Base-by-base conservation (phyloP, 2,329 filamentous ascomycete species). In the Lachnellula occidentalis region DNA sequence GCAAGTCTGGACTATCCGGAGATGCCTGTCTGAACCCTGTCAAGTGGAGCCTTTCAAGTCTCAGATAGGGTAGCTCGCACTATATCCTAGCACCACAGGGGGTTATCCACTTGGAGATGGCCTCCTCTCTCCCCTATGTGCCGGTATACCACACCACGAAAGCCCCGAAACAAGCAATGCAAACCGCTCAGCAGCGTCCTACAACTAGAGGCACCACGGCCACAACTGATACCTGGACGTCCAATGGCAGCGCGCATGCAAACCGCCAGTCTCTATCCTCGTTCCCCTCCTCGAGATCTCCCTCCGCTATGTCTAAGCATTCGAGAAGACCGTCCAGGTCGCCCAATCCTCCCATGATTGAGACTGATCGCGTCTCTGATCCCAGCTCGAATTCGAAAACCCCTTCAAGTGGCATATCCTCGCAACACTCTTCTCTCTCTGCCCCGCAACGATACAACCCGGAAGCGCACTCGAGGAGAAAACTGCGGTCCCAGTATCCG, bases 401-500 rank as follows among this genome's bases (percentile, higher is more conserved):
- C 5, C 74, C 79, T 7, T 85, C 82, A 12, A 81, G 78, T 60
- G 79, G 76, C 34, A 71, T 76, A 22, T 80, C 81, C 34, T 74
- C 80, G 57, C 76, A 87, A 66, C 75, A 87, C 72, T 78, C 85
- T 63, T 79, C 82, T 41, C 68, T 88, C 57, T 78, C 80, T 58
- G 73, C 71, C 58, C 71, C 78, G 55, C 72, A 77, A 61, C 71
- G 78, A 70, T 64, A 76, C 68, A 73, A 82, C 68, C 72, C 77
- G 56, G 72, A 78, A 59, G 73, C 76, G 36, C 75, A 77, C 52
- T 76, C 78, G 5, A 71, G 74, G 17, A 78, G 79, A 63, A 83
- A 79, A 67, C 72, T 86, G 67, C 85, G 83, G 54, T 88, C 88
- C 19, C 88, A 91, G 66, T 92, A 91, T 66, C 88, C 88, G 15